These are phyloP conservation scores for Scytalidium lignicola DNA, from an alignment of 2,329 filamentous ascomycete species.

Conservation along the genomic window DNA sequence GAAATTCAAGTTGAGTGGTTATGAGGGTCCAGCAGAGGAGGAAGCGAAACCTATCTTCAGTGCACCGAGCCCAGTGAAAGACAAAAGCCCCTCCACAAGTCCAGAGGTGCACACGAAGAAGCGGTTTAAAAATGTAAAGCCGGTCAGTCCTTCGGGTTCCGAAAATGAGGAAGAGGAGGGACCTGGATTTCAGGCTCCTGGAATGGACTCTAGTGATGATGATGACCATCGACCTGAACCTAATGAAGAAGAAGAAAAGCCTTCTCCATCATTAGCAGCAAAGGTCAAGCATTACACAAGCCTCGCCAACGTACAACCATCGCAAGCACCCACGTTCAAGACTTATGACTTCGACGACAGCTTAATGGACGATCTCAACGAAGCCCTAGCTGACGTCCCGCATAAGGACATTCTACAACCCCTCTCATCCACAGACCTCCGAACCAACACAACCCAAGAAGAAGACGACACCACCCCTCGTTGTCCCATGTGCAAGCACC, in stretches of 20 bases:
- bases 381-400: not conserved
- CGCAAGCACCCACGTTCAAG: conserved; percentile 8
- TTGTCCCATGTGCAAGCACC: conserved; percentile 64
- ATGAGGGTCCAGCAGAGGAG: not conserved
- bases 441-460: not conserved
- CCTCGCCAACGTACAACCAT: not conserved
- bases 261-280: not conserved
- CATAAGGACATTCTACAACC: not conserved
- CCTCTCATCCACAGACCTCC: not conserved
- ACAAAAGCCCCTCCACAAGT: not conserved
- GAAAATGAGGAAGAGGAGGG: not conserved
- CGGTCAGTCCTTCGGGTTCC: not conserved
- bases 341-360: conserved; percentile 5
- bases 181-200: not conserved
- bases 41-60: not conserved
- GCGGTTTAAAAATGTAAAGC: not conserved
- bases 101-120: not conserved
- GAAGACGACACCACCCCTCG: conserved; percentile 11
- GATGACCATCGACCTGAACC: not conserved
- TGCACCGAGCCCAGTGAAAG: not conserved
- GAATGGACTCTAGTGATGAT: not conserved
- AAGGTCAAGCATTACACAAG: not conserved
- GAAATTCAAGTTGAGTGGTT: not conserved
- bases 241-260: not conserved
- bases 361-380: conserved; percentile 1